Percentiles rank a stretch among this genome's conserved stretches.
Conservation (phyloP, 164 flowering plant species). For the Dillenia suffruticosa region DNA sequence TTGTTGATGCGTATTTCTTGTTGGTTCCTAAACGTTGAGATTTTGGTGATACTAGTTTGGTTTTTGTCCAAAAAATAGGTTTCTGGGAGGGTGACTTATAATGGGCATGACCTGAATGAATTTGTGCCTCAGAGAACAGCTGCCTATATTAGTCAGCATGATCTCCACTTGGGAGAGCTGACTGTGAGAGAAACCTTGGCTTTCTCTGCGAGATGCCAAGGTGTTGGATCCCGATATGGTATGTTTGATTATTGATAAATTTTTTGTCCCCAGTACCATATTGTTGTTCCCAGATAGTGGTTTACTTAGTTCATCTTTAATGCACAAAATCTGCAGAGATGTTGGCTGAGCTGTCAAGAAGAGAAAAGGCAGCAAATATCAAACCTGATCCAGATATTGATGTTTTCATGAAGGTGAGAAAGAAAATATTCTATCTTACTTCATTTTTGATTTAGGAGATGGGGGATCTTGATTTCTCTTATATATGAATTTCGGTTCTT, state of each 20-base stretch:
- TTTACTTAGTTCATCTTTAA: not conserved
- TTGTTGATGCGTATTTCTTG: no score
- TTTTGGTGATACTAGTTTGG: not conserved
- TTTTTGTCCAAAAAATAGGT: constrained; percentile 9
- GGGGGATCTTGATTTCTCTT: no score
- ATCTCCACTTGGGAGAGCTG: constrained; percentile 54
- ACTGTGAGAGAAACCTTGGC: constrained; percentile 61
- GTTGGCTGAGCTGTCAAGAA: constrained; percentile 42
- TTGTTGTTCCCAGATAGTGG: not conserved
- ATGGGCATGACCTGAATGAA: constrained; percentile 53
- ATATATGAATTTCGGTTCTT: no score
- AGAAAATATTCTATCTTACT: not conserved
- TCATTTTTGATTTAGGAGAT: no score
- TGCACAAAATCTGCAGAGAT: constrained; percentile 28
- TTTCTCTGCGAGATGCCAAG: constrained; percentile 57
- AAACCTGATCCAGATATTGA: constrained; percentile 55
- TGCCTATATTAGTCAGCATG: constrained; percentile 60
- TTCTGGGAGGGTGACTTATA: constrained; percentile 49
- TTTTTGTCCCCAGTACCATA: not conserved
- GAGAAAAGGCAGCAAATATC: constrained; percentile 47
- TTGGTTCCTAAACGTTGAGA: no score
- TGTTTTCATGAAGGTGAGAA: constrained; percentile 44
- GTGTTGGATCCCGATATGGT: constrained; percentile 54
- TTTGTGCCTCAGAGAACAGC: constrained; percentile 61
- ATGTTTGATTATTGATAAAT: not conserved